Evolutionary conservation across 345 rosid species (phyloP).

Genomic region (Moricandia moricandioides): DNA sequence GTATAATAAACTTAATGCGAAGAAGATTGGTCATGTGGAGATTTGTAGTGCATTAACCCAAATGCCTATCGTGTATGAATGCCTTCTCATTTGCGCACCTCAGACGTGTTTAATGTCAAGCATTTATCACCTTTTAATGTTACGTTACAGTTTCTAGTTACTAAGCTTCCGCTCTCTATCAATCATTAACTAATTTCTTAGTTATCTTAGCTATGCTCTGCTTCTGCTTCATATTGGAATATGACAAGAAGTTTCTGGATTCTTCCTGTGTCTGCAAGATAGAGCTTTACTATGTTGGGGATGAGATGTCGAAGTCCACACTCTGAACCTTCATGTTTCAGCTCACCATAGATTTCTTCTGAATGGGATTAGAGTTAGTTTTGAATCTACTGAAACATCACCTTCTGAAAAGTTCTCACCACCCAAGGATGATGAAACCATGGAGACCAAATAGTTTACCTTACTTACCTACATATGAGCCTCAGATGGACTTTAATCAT

Average conservation of each 20-base stretch:
- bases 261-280: constrained; percentile 94
- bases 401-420: constrained; percentile 49
- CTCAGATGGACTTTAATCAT: constrained; percentile 37
- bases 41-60: too few relatives aligned
- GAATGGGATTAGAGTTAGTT: constrained; percentile 87
- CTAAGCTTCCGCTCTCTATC: too few relatives aligned
- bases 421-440: constrained; percentile 45
- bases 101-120: too few relatives aligned
- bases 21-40: too few relatives aligned
- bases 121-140: too few relatives aligned
- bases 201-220: background rate
- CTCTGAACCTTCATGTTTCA: constrained; percentile 66
- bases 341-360: constrained; percentile 87
- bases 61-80: too few relatives aligned
- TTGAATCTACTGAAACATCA: constrained; percentile 53
- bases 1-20: too few relatives aligned
- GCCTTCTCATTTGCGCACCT: too few relatives aligned
- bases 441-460: constrained; percentile 42
- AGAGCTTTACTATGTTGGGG: constrained; percentile 90
- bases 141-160: too few relatives aligned
- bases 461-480: constrained; percentile 27
- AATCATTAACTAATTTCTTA: background rate
- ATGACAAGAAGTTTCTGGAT: constrained; percentile 76
- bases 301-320: constrained; percentile 83
- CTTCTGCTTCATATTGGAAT: background rate